phyloP scores from a whole-genome alignment of 306 rosid species.

The Herpetospermum pedunculosum region DNA sequence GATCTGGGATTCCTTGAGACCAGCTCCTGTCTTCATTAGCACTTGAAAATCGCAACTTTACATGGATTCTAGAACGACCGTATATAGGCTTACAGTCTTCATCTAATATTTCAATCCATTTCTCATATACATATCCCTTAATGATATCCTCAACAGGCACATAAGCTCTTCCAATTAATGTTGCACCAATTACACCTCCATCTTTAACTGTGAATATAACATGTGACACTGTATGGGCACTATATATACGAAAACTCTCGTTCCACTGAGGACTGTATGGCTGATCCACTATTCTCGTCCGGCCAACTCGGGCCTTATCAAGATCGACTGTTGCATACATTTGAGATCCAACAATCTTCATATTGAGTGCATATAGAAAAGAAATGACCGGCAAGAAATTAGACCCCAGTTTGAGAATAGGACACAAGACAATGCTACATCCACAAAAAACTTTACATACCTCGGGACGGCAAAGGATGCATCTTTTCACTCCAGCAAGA shows the following conservation, averaged over 20 bases:
- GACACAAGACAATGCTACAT: background rate
- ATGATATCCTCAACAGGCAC: constrained; percentile 35
- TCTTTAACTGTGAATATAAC: constrained; percentile 64
- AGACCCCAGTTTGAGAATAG: background rate
- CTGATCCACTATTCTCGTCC: constrained; percentile 29
- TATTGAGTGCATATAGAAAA: constrained; percentile 3
- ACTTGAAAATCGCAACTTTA: constrained; percentile 22
- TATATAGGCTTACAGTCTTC: constrained; percentile 36
- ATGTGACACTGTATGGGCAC: constrained; percentile 52
- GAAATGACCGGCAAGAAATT: background rate
- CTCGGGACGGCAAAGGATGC: constrained; percentile 50
- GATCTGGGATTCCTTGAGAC: constrained; percentile 38
- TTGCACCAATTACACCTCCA: constrained; percentile 51
- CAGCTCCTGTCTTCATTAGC: constrained; percentile 21
- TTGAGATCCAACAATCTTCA: constrained; percentile 51
- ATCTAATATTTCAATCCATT: constrained; percentile 46
- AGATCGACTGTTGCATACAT: constrained; percentile 78
- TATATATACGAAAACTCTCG: constrained; percentile 43
- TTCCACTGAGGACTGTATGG: constrained; percentile 41
- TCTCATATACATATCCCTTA: constrained; percentile 11
- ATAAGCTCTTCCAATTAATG: constrained; percentile 68
- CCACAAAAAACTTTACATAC: constrained; percentile 20
- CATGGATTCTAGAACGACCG: constrained; percentile 40
- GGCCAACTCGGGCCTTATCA: constrained; percentile 50
- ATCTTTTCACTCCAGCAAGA: constrained; percentile 45